Conservation (phyloP, 208 protist species). For the Porcisia hertigi region DNA sequence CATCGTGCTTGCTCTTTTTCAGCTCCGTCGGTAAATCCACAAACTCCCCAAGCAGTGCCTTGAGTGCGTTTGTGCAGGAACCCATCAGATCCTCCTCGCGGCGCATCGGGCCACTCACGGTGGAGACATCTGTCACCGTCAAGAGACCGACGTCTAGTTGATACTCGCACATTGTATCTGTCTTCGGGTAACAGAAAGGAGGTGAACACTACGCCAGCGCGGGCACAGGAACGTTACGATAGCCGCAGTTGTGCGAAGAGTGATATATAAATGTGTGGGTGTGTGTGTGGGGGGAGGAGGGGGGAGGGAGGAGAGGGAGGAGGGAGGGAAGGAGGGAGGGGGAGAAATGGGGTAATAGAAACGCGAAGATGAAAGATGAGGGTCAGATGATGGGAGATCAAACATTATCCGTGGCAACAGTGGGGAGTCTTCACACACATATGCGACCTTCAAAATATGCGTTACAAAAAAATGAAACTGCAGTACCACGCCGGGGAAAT, state of each 20-base stretch:
- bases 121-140: conserved; percentile 71
- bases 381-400: background rate
- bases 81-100: conserved; percentile 76
- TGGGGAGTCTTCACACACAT: background rate
- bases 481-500: background rate
- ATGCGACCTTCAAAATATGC: no score
- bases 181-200: background rate
- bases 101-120: conserved; percentile 84
- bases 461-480: no score
- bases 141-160: conserved; percentile 82
- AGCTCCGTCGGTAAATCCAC: conserved; percentile 60
- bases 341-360: background rate
- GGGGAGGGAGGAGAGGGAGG: background rate
- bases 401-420: background rate
- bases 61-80: conserved; percentile 62
- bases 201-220: background rate
- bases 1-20: conserved; percentile 86
- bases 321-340: background rate
- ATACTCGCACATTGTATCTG: conserved; percentile 62
- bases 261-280: no score
- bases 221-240: background rate
- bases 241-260: background rate
- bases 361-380: background rate
- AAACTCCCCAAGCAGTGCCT: conserved; percentile 75
- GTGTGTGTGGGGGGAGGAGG: no score